Evolutionary conservation across 345 rosid genomes (phyloP).

Genomic region (Trapa bicornis): DNA sequence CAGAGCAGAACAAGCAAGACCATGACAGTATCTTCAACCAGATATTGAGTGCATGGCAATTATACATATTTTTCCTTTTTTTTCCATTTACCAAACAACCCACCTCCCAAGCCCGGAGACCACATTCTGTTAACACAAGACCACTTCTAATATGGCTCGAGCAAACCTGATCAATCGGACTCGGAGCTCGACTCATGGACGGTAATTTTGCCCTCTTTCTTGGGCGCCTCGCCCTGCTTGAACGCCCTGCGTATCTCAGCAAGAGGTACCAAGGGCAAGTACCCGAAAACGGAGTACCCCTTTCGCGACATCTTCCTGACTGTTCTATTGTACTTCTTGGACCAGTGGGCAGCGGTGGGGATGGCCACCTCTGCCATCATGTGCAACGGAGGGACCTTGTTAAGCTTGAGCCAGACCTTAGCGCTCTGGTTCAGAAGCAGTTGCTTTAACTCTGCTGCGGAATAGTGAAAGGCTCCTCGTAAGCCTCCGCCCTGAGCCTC

Average conservation of each 20-base stretch:
- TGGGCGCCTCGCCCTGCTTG: constrained; percentile 25
- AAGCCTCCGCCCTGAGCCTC: constrained; percentile 55
- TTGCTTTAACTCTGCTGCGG: constrained; percentile 38
- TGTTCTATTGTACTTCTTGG: constrained; percentile 37
- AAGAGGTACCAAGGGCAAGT: constrained; percentile 56
- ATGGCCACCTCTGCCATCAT: constrained; percentile 29
- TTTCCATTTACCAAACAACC: background rate
- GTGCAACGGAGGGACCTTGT: constrained; percentile 38
- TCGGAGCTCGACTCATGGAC: constrained; percentile 35
- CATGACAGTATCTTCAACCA: background rate
- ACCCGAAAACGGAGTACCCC: constrained; percentile 44
- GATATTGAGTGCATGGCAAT: background rate
- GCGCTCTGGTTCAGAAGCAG: constrained; percentile 39
- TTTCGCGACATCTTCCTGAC: constrained; percentile 31
- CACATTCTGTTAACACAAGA: background rate
- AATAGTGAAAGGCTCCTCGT: constrained; percentile 38
- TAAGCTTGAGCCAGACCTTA: constrained; percentile 41
- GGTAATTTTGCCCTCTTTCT: constrained; percentile 20
- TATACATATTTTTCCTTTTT: background rate
- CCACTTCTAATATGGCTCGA: background rate
- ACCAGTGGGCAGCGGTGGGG: constrained; percentile 46
- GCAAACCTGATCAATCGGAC: constrained; percentile 20
- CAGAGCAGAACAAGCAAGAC: background rate
- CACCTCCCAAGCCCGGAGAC: background rate
- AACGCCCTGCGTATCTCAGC: constrained; percentile 51